Evolutionary conservation across 2,329 filamentous ascomycete species (phyloP), one percentile per base, ranked within the genome.

Genomic region (Passalora sequoiae): DNA sequence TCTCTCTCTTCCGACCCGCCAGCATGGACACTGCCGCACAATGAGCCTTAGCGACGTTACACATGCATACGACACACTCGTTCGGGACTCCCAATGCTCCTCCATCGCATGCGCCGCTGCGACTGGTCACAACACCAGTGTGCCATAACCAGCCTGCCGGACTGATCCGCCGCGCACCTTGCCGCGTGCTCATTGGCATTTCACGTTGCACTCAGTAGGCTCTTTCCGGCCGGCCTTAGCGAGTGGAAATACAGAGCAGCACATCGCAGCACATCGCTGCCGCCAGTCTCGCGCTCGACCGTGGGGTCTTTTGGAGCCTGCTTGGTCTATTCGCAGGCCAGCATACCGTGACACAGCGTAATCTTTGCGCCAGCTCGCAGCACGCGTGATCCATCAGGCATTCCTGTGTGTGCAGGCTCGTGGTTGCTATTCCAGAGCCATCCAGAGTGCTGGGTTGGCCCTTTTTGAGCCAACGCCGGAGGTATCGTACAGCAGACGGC

Each of bases 71-170:
- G 38, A 41, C 42, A 49, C 47, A 30, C 46, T 24, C 47, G 46
- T 40, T 47, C 53, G 57, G 56, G 51, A 43, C 50, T 27, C 45
- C 55, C 50, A 46, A 61, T 61, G 58, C 52, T 30, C 43, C 27
- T 31, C 44, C 51, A 46, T 51, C 51, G 47, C 44, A 49, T 52
- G 49, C 54, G 48, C 51, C 33, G 36, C 37, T 46, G 57, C 57
- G 56, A 57, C 47, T 33, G 64, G 62, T 63, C 55, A 66, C 66
- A 40, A 50, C 63, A 58, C 33, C 29, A 58, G 56, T 62, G 53
- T 60, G 58, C 61, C 64, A 66, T 62, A 62, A 61, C 60, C 66
- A 36, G 60, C 51, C 57, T 60, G 51, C 65, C 66, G 61, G 59
- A 49, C 48, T 55, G 53, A 51, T 43, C 46, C 48, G 43, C 46